These are phyloP conservation scores for Candida odintsovae DNA, from an alignment of 805 yeast genomes.

Conservation along the genomic window DNA sequence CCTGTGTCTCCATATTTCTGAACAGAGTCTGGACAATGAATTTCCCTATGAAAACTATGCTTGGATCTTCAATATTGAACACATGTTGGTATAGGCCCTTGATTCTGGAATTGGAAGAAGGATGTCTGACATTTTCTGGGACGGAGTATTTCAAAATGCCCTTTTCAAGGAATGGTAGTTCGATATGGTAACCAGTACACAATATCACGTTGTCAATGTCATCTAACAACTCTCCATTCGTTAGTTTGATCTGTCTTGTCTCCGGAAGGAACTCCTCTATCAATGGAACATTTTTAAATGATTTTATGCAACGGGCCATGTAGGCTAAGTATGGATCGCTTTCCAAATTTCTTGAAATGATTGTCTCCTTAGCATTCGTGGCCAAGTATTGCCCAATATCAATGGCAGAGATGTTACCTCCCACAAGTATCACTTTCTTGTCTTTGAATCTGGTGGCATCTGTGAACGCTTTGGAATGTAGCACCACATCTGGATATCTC, in stretches of 20 bases:
- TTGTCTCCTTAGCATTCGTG: slow-evolving; percentile 36
- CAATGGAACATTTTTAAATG: slow-evolving; percentile 24
- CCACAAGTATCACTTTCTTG: slow-evolving; percentile 38
- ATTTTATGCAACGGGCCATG: slow-evolving; percentile 27
- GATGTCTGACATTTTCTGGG: slow-evolving; percentile 16
- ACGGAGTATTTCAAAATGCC: slow-evolving; percentile 19
- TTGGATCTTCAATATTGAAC: slow-evolving; percentile 40
- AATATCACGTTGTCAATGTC: slow-evolving; percentile 34
- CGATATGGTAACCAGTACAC: slow-evolving; percentile 41
- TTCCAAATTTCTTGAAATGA: slow-evolving; percentile 68
- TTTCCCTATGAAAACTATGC: slow-evolving; percentile 38
- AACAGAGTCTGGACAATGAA: slow-evolving; percentile 37
- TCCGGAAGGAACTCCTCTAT: slow-evolving; percentile 25
- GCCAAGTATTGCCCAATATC: slow-evolving; percentile 40
- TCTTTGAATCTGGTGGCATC: slow-evolving; percentile 32
- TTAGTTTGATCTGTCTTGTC: slow-evolving; percentile 23
- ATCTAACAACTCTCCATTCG: slow-evolving; percentile 28
- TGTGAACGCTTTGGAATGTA: slow-evolving; percentile 49
- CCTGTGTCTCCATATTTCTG: slow-evolving; percentile 44
- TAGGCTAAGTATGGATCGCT: slow-evolving; percentile 42
- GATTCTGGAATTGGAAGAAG: slow-evolving; percentile 28
- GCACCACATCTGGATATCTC: slow-evolving; percentile 37
- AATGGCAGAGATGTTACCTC: slow-evolving; percentile 38
- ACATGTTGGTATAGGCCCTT: slow-evolving; percentile 40
- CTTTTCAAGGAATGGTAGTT: slow-evolving; percentile 31